Evolutionary conservation across 805 yeast species (phyloP), one percentile per base, ranked within the genome.

Genomic region (Myxozyma lipomycoides): DNA sequence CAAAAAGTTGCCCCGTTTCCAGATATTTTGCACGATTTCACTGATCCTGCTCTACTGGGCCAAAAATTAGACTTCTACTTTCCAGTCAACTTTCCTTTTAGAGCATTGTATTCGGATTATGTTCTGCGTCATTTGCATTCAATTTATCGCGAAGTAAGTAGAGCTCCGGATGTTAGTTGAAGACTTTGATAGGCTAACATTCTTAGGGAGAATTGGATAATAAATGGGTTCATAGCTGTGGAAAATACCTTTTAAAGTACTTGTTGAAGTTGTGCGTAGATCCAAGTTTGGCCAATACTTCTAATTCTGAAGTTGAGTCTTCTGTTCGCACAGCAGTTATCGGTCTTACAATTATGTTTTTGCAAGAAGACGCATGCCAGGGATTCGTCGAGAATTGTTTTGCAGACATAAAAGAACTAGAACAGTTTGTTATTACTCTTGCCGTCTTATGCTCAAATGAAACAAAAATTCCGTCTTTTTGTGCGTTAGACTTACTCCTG

Each of bases 401-500:
- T 18, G 28, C 17, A 2, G 19, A n/a, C 24, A 32, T 30, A 3
- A 39, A 26, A 1, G 42, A 42, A 2, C 17, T 45, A 4, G 37
- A 24, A 15, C 12, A 17, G 6, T 39, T 50, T 24, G 50, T 50
- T 4, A n/a, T 28, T 3, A 30, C 39, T 12, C 41, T 50, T 7
- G 40, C 41, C 9, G 37, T 28, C 7, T n/a, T 51, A 17, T 40
- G 45, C n/a, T 45, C 40, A 26, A 36, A 36, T 12, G 40, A 24
- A 4, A 24, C 48, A 9, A 26, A 22, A 26, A 46, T 40, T 17
- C 7, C 41, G 2, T 43, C 40, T 30, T 46, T 43, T 18, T 35
- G 47, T 6, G 46, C 39, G n/a, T 35, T 52, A 37, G 52, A 52
- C 17, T 23, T 48, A 17, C 38, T 48, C 5, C 34, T 52, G 7